Conservation (phyloP, 441 rosid genomes). For the Euphorbia neoarborescens region DNA sequence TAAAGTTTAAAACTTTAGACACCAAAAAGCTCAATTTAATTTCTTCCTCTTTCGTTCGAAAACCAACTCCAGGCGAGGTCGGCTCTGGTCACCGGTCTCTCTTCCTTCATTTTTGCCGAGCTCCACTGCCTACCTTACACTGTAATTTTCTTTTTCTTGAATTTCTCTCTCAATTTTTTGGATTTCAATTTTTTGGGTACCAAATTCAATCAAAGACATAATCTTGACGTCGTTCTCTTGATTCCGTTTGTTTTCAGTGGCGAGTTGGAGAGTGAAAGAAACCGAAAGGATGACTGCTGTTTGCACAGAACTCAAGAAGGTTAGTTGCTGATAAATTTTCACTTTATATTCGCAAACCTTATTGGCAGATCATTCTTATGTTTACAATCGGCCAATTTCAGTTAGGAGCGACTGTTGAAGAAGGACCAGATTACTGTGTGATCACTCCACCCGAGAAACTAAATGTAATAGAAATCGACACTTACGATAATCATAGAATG, state of each 20-base stretch:
- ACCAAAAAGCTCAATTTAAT: no score
- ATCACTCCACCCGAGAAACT: slow-evolving; percentile 88
- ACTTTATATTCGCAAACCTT: not conserved
- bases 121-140: no score
- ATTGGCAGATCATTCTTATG: not conserved
- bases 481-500: slow-evolving; percentile 95
- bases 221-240: not conserved
- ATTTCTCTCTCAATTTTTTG: no score
- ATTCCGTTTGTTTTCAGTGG: slow-evolving; percentile 41
- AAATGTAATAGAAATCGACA: slow-evolving; percentile 67
- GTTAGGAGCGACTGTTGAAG: slow-evolving; percentile 96
- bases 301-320: slow-evolving; percentile 95
- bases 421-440: slow-evolving; percentile 88
- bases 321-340: slow-evolving; percentile 19
- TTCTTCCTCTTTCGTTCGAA: no score
- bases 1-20: no score
- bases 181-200: no score
- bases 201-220: no score
- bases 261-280: slow-evolving; percentile 99
- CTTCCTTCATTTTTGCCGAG: no score
- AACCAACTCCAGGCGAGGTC: no score
- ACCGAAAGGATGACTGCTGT: slow-evolving; percentile 95
- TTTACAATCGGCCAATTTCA: slow-evolving; percentile 22
- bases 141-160: no score
- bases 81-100: no score